Percentiles rank a stretch among this genome's conserved stretches.
Conservation (phyloP, 148 eudicot species). For the Euryodendron excelsum region DNA sequence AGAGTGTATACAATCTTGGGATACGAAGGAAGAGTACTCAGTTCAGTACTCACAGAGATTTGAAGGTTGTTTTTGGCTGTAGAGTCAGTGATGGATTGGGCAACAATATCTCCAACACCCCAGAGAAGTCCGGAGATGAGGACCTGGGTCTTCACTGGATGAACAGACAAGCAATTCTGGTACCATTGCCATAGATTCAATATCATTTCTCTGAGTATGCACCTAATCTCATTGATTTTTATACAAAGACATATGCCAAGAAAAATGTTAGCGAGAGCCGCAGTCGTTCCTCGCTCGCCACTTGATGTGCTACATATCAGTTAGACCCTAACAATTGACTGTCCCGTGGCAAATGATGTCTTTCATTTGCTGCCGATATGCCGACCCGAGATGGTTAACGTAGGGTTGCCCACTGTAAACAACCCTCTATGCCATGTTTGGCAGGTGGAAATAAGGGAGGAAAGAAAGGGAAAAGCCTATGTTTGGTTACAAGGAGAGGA, state of each 20-base stretch:
- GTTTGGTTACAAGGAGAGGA: too few relatives aligned
- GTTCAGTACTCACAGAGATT: slow-evolving; percentile 15
- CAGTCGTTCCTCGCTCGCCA: too few relatives aligned
- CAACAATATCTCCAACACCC: slow-evolving; percentile 69
- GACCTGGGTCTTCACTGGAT: slow-evolving; percentile 67
- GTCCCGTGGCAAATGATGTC: too few relatives aligned
- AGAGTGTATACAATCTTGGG: neutral
- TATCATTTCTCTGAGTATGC: slow-evolving; percentile 20
- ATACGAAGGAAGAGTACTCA: neutral
- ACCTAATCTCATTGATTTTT: too few relatives aligned
- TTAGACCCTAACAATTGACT: too few relatives aligned
- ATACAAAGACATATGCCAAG: neutral
- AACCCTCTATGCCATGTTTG: too few relatives aligned
- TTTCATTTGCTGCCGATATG: too few relatives aligned
- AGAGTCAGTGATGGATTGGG: slow-evolving; percentile 51
- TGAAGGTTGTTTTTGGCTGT: slow-evolving; percentile 32
- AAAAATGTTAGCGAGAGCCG: neutral
- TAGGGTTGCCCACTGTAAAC: too few relatives aligned
- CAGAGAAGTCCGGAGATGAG: slow-evolving; percentile 62
- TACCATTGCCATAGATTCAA: slow-evolving; percentile 72
- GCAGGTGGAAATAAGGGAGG: too few relatives aligned
- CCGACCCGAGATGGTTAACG: too few relatives aligned
- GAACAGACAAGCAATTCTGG: slow-evolving; percentile 55
- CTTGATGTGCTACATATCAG: too few relatives aligned
- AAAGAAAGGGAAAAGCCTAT: too few relatives aligned